These are phyloP conservation scores for Ramalina peruviana DNA, from an alignment of 495 filamentous ascomycete species.

Conservation along the genomic window DNA sequence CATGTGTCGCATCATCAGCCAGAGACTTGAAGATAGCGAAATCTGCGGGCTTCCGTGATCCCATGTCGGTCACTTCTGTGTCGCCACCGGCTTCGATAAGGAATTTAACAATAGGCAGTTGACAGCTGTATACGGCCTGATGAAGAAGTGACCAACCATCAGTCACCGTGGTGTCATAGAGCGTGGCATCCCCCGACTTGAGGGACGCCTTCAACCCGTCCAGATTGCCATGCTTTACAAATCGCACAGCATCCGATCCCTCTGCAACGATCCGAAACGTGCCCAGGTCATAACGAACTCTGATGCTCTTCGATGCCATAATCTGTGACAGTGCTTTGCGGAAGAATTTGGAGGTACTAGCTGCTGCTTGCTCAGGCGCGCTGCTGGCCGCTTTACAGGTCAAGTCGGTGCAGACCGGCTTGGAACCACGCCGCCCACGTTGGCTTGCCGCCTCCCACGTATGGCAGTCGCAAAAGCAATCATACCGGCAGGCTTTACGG, in stretches of 20 bases:
- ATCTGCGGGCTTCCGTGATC: constrained; percentile 7
- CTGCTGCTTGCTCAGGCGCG: background rate
- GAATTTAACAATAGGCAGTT: constrained; percentile 6
- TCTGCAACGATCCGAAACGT: constrained; percentile 8
- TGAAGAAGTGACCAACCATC: constrained; percentile 13
- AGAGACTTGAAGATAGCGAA: constrained; percentile 6
- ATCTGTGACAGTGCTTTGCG: constrained; percentile 7
- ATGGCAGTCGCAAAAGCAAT: constrained; percentile 8
- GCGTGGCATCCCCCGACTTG: constrained; percentile 3
- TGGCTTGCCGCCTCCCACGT: background rate
- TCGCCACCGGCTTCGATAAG: constrained; percentile 3
- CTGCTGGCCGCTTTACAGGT: background rate
- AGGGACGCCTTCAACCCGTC: constrained; percentile 5
- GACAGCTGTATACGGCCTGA: constrained; percentile 5
- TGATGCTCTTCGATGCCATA: constrained; percentile 4
- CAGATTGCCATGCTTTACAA: constrained; percentile 6
- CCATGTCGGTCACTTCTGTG: constrained; percentile 5
- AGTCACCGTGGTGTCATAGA: constrained; percentile 5
- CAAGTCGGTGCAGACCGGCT: background rate
- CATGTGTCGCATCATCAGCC: background rate
- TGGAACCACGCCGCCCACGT: background rate
- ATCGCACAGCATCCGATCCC: constrained; percentile 5
- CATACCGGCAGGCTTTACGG: constrained; percentile 3
- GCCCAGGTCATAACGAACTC: constrained; percentile 8
- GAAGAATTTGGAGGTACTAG: background rate